Evolutionary conservation across 108 stramenopile species (phyloP).

Genomic region (Parietichytrium sp.): DNA sequence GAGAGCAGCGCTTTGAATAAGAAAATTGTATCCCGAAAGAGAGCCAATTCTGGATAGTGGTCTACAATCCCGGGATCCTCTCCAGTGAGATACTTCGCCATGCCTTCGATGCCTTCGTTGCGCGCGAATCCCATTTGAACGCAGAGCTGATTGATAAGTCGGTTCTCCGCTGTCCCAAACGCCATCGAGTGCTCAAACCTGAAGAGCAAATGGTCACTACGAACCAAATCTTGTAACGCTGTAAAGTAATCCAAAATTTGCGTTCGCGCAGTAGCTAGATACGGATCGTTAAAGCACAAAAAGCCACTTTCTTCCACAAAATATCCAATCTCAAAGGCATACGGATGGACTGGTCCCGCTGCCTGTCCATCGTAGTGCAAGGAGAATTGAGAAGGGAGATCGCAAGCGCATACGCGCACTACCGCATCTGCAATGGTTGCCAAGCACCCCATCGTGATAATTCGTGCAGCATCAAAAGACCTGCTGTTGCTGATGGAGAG

Average conservation of each 20-base stretch:
- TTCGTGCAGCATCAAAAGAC: slow-evolving; percentile 87
- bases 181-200: slow-evolving; percentile 18
- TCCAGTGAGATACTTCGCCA: not conserved
- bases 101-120: not conserved
- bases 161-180: not conserved
- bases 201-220: not conserved
- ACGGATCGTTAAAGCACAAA: slow-evolving; percentile 86
- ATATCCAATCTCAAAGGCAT: slow-evolving; percentile 90
- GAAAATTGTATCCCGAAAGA: slow-evolving; percentile 95
- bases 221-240: not conserved
- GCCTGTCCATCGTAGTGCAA: slow-evolving; percentile 92
- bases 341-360: slow-evolving; percentile 88
- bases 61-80: slow-evolving; percentile 68
- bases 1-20: slow-evolving; percentile 80
- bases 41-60: slow-evolving; percentile 94
- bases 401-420: slow-evolving; percentile 82
- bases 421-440: slow-evolving; percentile 93
- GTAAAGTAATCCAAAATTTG: slow-evolving; percentile 86
- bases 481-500: slow-evolving; percentile 87
- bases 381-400: slow-evolving; percentile 88
- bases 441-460: slow-evolving; percentile 87
- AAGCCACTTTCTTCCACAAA: slow-evolving; percentile 88
- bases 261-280: slow-evolving; percentile 75
- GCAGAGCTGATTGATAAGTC: slow-evolving; percentile 8
- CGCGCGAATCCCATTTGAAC: slow-evolving; percentile 32